Evolutionary conservation across 108 stramenopile genomes (phyloP), one percentile per base, ranked within the genome.

Genomic region (Skeletonema costatum): DNA sequence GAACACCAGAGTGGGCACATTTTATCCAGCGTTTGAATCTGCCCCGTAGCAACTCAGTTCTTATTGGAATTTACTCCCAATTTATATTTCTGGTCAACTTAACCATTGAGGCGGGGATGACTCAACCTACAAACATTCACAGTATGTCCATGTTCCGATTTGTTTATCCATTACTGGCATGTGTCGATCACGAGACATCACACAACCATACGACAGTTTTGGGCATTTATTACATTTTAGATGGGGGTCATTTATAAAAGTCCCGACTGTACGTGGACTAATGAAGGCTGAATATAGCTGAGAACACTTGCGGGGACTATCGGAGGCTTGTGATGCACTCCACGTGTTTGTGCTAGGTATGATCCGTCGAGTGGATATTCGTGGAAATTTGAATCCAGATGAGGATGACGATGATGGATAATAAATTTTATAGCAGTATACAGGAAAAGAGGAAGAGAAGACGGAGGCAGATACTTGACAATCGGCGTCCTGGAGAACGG

Each of bases 141-240:
- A n/a, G n/a, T n/a, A n/a, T n/a, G n/a, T n/a, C n/a, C n/a, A n/a
- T n/a, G n/a, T n/a, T n/a, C n/a, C n/a, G n/a, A n/a, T n/a, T 67
- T 95, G 21, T 95, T 88, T 75, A 90, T n/a, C 92, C 0, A 87
- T n/a, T 95, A 21, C 88, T n/a, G 94, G 33, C 92, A 95, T 67
- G 91, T 93, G n/a, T n/a, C n/a, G n/a, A n/a, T 35, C 70, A 87
- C 77, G 94, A 62, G n/a, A 86, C 86, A 13, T 85, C 80, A 39
- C 85, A 75, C 11, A 86, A 70, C 56, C 85, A 76, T 44, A 73
- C 85, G 32, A 93, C 88, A 61, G 74, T 92, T 10, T 74, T 95
- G 65, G 92, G 92, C 11, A 86, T 95, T 48, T 95, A 95, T 56
- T 95, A 95, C 70, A 86, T 95, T n/a, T 87, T 95, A 46, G 92